phyloP scores from a whole-genome alignment of 495 filamentous ascomycete genomes.

The Ramalina intermedia region DNA sequence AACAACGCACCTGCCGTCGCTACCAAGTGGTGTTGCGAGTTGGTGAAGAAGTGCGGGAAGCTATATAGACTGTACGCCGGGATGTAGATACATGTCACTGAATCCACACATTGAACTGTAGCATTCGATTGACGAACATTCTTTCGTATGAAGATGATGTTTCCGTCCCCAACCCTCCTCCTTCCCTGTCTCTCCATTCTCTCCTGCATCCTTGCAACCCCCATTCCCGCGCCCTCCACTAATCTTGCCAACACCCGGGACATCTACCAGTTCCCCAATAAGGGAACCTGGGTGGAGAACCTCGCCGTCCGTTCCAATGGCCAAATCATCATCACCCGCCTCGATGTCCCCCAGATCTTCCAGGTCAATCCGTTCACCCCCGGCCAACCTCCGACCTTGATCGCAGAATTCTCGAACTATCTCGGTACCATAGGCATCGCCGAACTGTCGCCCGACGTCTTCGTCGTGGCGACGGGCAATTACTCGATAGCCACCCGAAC shows the following conservation, averaged over 20 bases:
- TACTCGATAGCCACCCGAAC: not conserved
- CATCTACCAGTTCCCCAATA: slow-evolving; percentile 21
- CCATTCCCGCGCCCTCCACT: not conserved
- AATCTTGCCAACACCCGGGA: not conserved
- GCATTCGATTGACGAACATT: too few relatives aligned
- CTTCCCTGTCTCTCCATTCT: not conserved
- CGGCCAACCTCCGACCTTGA: slow-evolving; percentile 14
- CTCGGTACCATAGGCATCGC: slow-evolving; percentile 29
- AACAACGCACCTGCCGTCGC: too few relatives aligned
- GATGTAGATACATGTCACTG: too few relatives aligned
- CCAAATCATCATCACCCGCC: slow-evolving; percentile 23
- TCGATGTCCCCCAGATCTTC: slow-evolving; percentile 28
- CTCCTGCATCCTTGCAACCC: not conserved
- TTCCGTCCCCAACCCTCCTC: not conserved
- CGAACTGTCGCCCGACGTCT: slow-evolving; percentile 24
- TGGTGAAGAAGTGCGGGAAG: too few relatives aligned
- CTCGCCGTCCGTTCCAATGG: slow-evolving; percentile 22
- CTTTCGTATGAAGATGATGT: not conserved
- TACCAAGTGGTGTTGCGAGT: too few relatives aligned
- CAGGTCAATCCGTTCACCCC: slow-evolving; percentile 22
- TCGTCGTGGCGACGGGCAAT: not conserved
- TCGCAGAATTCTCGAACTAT: slow-evolving; percentile 21
- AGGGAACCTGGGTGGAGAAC: slow-evolving; percentile 30
- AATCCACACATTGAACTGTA: too few relatives aligned
- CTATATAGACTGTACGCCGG: too few relatives aligned